Base-by-base conservation (phyloP, 1,284 basidiomycete genomes). In the Ceratobasidium papillatum region DNA sequence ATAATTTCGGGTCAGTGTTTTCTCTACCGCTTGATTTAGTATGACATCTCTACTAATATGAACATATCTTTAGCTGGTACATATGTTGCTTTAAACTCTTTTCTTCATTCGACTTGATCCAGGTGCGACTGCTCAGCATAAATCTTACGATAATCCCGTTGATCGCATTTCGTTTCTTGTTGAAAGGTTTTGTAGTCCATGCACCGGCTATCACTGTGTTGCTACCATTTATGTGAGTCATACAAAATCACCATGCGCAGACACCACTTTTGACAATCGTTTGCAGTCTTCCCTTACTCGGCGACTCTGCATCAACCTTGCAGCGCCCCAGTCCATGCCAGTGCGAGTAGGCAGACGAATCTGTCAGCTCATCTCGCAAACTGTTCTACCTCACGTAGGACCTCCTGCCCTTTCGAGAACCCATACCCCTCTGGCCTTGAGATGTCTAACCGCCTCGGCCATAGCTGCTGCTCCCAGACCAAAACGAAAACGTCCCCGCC, bases 331-430 rank as follows among this genome's bases (percentile, higher is more conserved):
- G 69, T 62, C 69, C 69, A 73, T 73, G 69, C 69, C 58, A 73
- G 30, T 73, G 69, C 56, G 69, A 41, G 69, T 62, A 45, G 69
- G 69, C 69, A 62, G 69, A 73, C 69, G 56, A 19, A 61, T 73
- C 34, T 58, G 59, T 58, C 69, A 62, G 34, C 69, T 73, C 45
- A 41, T 73, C 69, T 73, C 58, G 59, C 69, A 73, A 62, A 38
- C 69, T 52, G 34, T 27, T 62, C 49, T 58, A 49, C 59, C 38
- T 52, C 36, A 34, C 45, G 27, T 45, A 36, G 45, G 49, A 27
- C 32, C 22, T 17, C 58, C n/a, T n/a, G 14, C 30, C 30, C 14
- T 25, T 14, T 19, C 47, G 43, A 14, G 9, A n/a, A 30, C 27
- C 34, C 17, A 47, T 11, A 14, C 7, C 27, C 27, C 9, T 45